Percentiles rank a stretch among this genome's conserved stretches.
Conservation (phyloP, 768 basidiomycete genomes). For the Collybiopsis luxurians region DNA sequence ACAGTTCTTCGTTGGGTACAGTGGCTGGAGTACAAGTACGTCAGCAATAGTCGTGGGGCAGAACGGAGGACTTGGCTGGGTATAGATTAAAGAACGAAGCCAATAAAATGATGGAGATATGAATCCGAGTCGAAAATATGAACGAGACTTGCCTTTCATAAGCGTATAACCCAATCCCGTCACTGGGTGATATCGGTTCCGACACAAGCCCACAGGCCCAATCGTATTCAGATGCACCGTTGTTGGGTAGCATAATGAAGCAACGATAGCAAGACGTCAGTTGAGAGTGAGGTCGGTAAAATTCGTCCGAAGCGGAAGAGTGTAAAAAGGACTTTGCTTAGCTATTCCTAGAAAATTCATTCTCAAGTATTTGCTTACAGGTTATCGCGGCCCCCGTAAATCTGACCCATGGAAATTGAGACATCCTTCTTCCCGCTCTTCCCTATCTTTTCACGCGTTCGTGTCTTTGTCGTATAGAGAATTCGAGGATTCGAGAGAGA, state of each 20-base stretch:
- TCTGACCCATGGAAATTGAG: conserved; percentile 57
- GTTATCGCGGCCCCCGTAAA: conserved; percentile 43
- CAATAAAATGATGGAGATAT: too few species aligned
- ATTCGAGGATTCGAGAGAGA: too few species aligned
- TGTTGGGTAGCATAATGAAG: too few species aligned
- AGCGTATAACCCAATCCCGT: conserved; percentile 53
- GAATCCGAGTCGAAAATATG: background rate
- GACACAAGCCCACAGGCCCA: background rate
- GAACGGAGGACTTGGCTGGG: background rate
- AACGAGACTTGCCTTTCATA: conserved; percentile 49
- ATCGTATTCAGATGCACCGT: too few species aligned
- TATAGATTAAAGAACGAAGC: too few species aligned
- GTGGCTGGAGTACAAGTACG: conserved; percentile 34
- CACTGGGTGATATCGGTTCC: conserved; percentile 33
- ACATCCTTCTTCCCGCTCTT: conserved; percentile 26
- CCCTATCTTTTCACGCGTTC: too few species aligned
- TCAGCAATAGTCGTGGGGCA: background rate
- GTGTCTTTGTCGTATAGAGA: too few species aligned
- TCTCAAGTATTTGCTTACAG: conserved; percentile 34
- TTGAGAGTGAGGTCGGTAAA: too few species aligned
- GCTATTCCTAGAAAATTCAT: too few species aligned
- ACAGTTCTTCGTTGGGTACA: conserved; percentile 50
- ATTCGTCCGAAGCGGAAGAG: too few species aligned
- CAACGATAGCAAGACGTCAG: too few species aligned
- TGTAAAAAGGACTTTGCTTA: too few species aligned